Percentiles rank a stretch among this genome's conserved stretches.
Conservation (phyloP, 164 flowering plant genomes). For the Dillenia turbinata region DNA sequence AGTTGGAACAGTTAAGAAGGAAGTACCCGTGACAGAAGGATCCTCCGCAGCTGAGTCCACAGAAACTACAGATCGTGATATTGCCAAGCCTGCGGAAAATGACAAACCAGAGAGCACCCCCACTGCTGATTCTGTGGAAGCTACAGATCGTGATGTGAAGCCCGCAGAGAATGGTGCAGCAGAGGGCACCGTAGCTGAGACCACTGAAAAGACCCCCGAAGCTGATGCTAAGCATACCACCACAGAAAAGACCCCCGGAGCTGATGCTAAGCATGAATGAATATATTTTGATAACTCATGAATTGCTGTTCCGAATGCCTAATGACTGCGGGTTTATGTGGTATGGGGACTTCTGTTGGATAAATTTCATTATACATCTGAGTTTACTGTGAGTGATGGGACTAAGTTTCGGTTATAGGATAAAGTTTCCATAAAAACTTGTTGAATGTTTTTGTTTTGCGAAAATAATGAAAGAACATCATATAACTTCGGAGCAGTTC, state of each 20-base stretch:
- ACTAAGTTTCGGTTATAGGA: too few species aligned
- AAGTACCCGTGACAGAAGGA: constrained; percentile 31
- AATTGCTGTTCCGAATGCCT: too few species aligned
- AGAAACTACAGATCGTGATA: constrained; percentile 17
- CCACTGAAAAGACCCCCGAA: constrained; percentile 5
- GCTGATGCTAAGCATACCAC: constrained; percentile 3
- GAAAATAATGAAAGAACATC: too few species aligned
- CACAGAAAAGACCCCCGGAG: background rate
- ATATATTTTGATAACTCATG: too few species aligned
- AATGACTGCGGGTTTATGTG: too few species aligned
- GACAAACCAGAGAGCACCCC: constrained; percentile 14
- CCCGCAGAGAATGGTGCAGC: constrained; percentile 15
- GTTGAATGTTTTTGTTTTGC: too few species aligned
- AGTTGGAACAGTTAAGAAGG: constrained; percentile 69
- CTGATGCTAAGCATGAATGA: constrained; percentile 6
- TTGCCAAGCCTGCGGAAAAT: constrained; percentile 32
- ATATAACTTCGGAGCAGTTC: too few species aligned
- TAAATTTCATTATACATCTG: too few species aligned
- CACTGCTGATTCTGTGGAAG: constrained; percentile 8
- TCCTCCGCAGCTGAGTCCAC: constrained; percentile 26
- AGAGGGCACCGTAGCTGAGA: constrained; percentile 15
- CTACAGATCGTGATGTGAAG: background rate
- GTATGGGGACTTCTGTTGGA: too few species aligned
- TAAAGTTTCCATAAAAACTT: too few species aligned
- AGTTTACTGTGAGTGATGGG: too few species aligned